Evolutionary conservation across 225 moss, liverwort and hornwort genomes (phyloP).

Genomic region (Lunularia cruciata): DNA sequence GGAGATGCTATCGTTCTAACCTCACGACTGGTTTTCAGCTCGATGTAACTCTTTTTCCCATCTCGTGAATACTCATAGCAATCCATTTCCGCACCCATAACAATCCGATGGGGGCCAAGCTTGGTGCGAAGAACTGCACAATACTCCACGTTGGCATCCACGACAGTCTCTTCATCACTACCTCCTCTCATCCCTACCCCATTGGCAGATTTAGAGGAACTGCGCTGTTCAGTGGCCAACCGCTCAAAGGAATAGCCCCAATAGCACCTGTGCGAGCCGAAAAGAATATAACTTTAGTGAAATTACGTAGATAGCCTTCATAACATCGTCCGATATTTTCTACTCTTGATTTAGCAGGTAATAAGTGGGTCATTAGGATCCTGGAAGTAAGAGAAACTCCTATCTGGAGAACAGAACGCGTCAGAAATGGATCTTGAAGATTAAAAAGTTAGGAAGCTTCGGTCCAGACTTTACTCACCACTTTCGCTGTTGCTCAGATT

Average conservation of each 20-base stretch:
- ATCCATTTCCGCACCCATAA: slow-evolving; percentile 99
- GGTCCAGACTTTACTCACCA: slow-evolving; percentile 29
- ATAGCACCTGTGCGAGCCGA: slow-evolving; percentile 51
- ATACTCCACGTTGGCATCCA: slow-evolving; percentile 94
- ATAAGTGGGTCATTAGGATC: too few relatives aligned
- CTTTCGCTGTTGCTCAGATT: slow-evolving; percentile 74
- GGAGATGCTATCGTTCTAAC: slow-evolving; percentile 21
- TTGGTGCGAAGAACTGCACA: slow-evolving; percentile 94
- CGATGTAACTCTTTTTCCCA: slow-evolving; percentile 72
- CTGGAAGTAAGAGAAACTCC: too few relatives aligned
- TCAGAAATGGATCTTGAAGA: too few relatives aligned
- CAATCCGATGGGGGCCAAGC: slow-evolving; percentile 92
- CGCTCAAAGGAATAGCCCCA: slow-evolving; percentile 96
- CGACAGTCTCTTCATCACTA: slow-evolving; percentile 32
- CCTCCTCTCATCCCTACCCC: slow-evolving; percentile 40
- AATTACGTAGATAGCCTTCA: too few relatives aligned
- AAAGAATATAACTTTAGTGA: background rate
- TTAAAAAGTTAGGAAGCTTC: background rate
- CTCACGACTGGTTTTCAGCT: slow-evolving; percentile 85
- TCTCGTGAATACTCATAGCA: slow-evolving; percentile 73
- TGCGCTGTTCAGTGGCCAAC: slow-evolving; percentile 64
- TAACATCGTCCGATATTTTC: too few relatives aligned
- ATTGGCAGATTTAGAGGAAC: slow-evolving; percentile 31
- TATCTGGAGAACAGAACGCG: too few relatives aligned
- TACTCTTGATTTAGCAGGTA: too few relatives aligned